These are phyloP conservation scores for Tolypocladium endophyticum DNA, from an alignment of 2,329 filamentous ascomycete species.

Conservation along the genomic window DNA sequence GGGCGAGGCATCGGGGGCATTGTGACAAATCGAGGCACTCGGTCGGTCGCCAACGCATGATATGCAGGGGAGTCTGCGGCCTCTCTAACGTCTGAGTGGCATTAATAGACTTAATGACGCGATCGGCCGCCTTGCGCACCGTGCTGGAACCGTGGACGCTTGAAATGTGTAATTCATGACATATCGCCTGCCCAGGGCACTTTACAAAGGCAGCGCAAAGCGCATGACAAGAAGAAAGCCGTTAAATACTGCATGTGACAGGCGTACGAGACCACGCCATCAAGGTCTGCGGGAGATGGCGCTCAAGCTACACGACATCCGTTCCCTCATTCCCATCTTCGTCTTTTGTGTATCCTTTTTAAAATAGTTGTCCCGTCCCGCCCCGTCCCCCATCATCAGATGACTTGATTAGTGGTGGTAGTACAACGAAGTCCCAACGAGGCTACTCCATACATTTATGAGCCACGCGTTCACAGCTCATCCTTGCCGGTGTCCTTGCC, in stretches of 20 bases:
- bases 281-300: neutral
- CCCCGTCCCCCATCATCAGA: neutral
- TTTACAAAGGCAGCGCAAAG: neutral
- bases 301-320: neutral
- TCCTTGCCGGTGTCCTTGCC: slow-evolving; percentile 29
- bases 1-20: neutral
- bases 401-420: neutral
- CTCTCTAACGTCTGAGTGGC: neutral
- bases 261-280: neutral
- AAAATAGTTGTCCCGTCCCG: neutral
- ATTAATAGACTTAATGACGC: neutral
- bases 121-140: neutral
- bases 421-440: neutral
- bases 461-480: slow-evolving; percentile 13
- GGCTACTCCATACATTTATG: neutral
- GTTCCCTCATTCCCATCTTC: neutral
- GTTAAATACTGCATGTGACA: neutral
- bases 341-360: neutral
- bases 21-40: neutral
- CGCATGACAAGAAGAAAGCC: neutral
- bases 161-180: neutral
- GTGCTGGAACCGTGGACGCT: neutral
- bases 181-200: neutral
- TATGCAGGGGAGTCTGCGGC: neutral
- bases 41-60: neutral